phyloP scores from a whole-genome alignment of 2,329 filamentous ascomycete genomes.

The Chaetomiaceae sp. region DNA sequence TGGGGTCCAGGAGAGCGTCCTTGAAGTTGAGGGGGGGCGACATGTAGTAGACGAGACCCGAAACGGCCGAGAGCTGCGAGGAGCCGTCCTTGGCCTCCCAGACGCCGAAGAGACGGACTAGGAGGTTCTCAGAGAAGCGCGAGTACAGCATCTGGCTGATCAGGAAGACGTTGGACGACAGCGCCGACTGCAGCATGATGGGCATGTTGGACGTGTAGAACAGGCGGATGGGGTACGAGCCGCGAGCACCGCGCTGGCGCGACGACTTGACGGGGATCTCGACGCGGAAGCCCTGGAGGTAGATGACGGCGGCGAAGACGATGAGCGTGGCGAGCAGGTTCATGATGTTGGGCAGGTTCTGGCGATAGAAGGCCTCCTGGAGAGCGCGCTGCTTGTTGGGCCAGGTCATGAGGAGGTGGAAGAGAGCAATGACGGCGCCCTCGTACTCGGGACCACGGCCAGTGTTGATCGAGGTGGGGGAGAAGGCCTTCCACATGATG shows the following conservation, averaged over 20 bases:
- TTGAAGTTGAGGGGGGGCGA: conserved; percentile 96
- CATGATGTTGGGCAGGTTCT: conserved; percentile 99
- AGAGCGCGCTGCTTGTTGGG: conserved; percentile 98
- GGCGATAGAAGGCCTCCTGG: conserved; percentile 97
- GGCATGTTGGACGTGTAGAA: conserved; percentile 99
- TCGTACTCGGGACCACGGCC: conserved; percentile 98
- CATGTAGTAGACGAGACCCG: conserved; percentile 99
- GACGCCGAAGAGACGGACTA: conserved; percentile 94
- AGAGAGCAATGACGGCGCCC: conserved; percentile 94
- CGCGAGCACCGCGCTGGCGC: conserved; percentile 96
- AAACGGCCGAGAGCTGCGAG: conserved; percentile 88
- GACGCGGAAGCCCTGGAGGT: conserved; percentile 98
- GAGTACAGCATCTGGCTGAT: conserved; percentile 99
- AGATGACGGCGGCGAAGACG: conserved; percentile 97
- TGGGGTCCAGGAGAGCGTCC: conserved; percentile 91
- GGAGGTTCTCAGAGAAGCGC: conserved; percentile 96
- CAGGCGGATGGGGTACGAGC: conserved; percentile 94
- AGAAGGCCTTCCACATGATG: conserved; percentile 99
- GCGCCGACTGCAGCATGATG: conserved; percentile 98
- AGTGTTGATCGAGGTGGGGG: conserved; percentile 98
- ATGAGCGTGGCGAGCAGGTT: conserved; percentile 89
- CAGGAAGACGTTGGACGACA: conserved; percentile 98
- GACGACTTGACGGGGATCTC: conserved; percentile 99
- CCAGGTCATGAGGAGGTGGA: conserved; percentile 98
- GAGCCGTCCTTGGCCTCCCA: conserved; percentile 98